Conservation (phyloP, 805 yeast species). For the Candida sonorensis region DNA sequence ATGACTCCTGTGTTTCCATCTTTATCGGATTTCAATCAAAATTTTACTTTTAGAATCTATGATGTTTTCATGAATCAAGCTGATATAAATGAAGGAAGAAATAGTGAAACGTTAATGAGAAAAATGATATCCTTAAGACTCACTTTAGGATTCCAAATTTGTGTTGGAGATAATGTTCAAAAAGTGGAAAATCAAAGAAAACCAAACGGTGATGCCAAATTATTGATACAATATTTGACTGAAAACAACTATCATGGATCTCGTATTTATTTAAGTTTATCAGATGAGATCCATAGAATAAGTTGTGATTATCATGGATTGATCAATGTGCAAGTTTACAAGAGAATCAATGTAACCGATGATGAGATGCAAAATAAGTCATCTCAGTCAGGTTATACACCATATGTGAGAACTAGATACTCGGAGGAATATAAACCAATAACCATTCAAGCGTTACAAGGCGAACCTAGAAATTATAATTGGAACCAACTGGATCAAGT, state of each 20-base stretch:
- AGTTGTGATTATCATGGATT: slow-evolving; percentile 65
- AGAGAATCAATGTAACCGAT: slow-evolving; percentile 27
- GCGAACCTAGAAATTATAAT: slow-evolving; percentile 50
- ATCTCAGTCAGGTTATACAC: slow-evolving; percentile 30
- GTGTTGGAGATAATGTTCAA: slow-evolving; percentile 63
- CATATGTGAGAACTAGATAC: slow-evolving; percentile 70
- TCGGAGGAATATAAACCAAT: slow-evolving; percentile 59
- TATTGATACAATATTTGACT: slow-evolving; percentile 50
- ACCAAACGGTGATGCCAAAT: slow-evolving; percentile 47
- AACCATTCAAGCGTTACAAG: slow-evolving; percentile 47
- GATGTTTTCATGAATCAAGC: slow-evolving; percentile 60
- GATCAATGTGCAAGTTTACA: slow-evolving; percentile 74
- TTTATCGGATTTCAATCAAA: slow-evolving; percentile 55
- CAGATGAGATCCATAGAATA: slow-evolving; percentile 81
- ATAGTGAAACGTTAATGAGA: slow-evolving; percentile 58
- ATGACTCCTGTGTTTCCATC: slow-evolving; percentile 76
- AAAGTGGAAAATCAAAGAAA: slow-evolving; percentile 57
- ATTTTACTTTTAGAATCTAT: slow-evolving; percentile 79
- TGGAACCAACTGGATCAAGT: slow-evolving; percentile 93
- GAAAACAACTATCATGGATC: slow-evolving; percentile 41
- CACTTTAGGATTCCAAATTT: slow-evolving; percentile 84
- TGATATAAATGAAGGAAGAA: slow-evolving; percentile 45
- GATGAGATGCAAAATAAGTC: slow-evolving; percentile 24
- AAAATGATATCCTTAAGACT: slow-evolving; percentile 84
- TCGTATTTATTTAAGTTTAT: slow-evolving; percentile 67